Evolutionary conservation across 176 grass and related monocot genomes (phyloP).

Genomic region (Triticum urartu): DNA sequence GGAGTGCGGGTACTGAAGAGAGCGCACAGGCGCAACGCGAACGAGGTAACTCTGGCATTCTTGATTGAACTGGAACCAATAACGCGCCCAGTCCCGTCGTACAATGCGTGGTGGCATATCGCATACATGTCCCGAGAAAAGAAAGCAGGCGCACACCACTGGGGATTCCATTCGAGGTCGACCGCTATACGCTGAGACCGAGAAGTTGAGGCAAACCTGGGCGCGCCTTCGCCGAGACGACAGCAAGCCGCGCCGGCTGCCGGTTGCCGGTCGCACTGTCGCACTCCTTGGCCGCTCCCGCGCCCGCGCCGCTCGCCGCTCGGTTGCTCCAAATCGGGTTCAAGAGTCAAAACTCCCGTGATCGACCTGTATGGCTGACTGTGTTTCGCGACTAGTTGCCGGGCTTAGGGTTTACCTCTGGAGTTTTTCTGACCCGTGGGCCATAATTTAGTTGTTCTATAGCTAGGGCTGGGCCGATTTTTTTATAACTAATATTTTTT

Average conservation of each 20-base stretch:
- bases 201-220: constrained; percentile 3
- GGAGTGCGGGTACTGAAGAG: not conserved
- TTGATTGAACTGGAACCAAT: not conserved
- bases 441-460: too few species aligned
- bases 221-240: not conserved
- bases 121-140: not conserved
- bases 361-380: not conserved
- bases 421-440: too few species aligned
- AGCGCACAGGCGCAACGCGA: not conserved
- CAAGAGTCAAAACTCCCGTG: not conserved
- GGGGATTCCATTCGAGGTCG: not conserved
- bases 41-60: not conserved
- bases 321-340: not conserved
- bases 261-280: not conserved
- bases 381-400: too few species aligned
- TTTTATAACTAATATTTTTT: too few species aligned
- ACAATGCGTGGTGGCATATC: not conserved
- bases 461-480: too few species aligned
- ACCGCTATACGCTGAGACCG: not conserved
- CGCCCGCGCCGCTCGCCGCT: not conserved
- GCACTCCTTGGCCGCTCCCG: not conserved
- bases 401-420: too few species aligned
- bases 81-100: not conserved
- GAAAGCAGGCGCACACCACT: not conserved
- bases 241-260: not conserved